Conservation (phyloP, 2,329 filamentous ascomycete genomes). For the Fusarium sp. region DNA sequence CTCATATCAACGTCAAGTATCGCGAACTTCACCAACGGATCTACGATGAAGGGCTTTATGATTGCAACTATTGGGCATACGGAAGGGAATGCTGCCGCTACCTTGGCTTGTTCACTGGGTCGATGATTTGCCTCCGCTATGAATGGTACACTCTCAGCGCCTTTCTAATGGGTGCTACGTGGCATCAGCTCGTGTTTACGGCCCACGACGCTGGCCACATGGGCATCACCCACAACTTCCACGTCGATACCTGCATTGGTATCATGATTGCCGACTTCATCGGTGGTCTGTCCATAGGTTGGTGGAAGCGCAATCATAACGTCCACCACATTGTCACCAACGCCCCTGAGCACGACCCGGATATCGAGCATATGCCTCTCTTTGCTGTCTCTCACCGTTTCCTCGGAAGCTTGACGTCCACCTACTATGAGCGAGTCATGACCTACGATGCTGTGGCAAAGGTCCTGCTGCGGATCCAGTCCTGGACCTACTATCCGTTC, state of each 20-base stretch:
- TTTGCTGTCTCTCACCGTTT: constrained; percentile 89
- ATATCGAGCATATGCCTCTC: constrained; percentile 91
- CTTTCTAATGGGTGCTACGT: constrained; percentile 81
- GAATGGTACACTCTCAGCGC: constrained; percentile 78
- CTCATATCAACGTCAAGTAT: constrained; percentile 82
- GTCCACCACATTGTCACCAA: constrained; percentile 98
- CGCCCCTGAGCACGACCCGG: constrained; percentile 92
- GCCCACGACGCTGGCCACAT: constrained; percentile 97
- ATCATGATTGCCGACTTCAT: constrained; percentile 91
- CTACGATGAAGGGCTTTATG: constrained; percentile 78
- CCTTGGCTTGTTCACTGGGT: constrained; percentile 65
- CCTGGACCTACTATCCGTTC: constrained; percentile 85
- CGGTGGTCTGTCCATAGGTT: constrained; percentile 89
- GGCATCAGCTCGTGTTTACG: constrained; percentile 95
- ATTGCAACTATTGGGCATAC: constrained; percentile 87
- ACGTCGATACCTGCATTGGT: constrained; percentile 83
- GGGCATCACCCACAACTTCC: constrained; percentile 94
- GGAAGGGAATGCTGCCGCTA: constrained; percentile 80
- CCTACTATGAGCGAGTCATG: constrained; percentile 87
- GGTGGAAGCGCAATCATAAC: constrained; percentile 98
- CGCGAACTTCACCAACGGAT: constrained; percentile 79
- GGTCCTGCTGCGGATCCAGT: constrained; percentile 76
- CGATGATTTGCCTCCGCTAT: constrained; percentile 69
- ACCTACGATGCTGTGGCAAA: constrained; percentile 79
- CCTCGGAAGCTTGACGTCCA: constrained; percentile 76